Base-by-base conservation (phyloP, 2,329 filamentous ascomycete species). In the Podosphaera aphanis region DNA sequence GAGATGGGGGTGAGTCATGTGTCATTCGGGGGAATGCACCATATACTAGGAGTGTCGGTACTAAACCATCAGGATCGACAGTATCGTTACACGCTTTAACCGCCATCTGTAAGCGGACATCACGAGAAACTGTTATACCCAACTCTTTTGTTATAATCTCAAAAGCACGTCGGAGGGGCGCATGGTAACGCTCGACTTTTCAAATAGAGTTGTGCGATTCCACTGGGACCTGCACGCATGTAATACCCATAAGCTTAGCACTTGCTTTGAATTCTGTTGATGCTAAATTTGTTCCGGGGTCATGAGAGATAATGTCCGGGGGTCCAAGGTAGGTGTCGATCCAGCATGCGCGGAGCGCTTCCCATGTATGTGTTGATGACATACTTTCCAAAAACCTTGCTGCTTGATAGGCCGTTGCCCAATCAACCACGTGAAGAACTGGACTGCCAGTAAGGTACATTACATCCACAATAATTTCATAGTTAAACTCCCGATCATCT, bases 401-500 rank as follows among this genome's bases (percentile, higher is more conserved):
- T 18, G 25, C 2, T 25, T 44, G 42, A 25, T 19, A 35, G 29
- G 27, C 21, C 35, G 27, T 35, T 33, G 42, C 42, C 19, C 25
- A 44, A 44, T 35, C 27, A n/a, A 44, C 19, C 31, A 35, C 27
- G 31, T 44, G 42, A 44, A 44, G 29, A n/a, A 44, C 2, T 44
- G 16, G 42, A 5, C 19, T 44, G 19, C 29, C 42, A 35, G 18
- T 44, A 33, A 44, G 5, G 31, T 44, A 35, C 19, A 44, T 20
- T 20, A 44, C 15, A 44, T 44, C 42, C 19, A 44, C 42, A n/a
- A 35, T 33, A 35, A 44, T 27, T 35, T 44, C 42, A 23, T 44
- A 44, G 42, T 44, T 44, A n/a, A 44, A 44, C n/a, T 33, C 42
- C 5, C 31, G 42, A 35, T 44, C 42, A 23, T 44, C 42, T 35